A percentile compares a stretch with the other conserved stretches of the same genome.
Evolutionary conservation across 2,329 filamentous ascomycete species (phyloP).

Genomic region (Diaporthe destruens): DNA sequence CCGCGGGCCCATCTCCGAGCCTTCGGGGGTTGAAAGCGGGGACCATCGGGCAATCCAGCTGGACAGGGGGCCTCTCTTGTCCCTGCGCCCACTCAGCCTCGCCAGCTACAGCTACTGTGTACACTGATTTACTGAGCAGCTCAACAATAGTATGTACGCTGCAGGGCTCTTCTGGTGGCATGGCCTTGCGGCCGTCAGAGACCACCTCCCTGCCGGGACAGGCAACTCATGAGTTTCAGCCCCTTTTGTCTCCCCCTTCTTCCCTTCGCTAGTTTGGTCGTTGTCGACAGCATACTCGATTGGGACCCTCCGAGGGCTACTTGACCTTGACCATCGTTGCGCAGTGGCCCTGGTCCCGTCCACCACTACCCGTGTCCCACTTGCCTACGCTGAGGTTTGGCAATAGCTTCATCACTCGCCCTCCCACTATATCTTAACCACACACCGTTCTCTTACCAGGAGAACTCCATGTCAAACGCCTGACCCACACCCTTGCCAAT

Average conservation of each 20-base stretch:
- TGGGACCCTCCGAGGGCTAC: neutral
- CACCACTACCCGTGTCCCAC: neutral
- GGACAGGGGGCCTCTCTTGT: slow-evolving; percentile 14
- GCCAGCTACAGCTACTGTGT: neutral
- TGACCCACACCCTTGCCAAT: too few relatives aligned
- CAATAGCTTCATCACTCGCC: neutral
- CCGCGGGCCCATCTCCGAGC: slow-evolving; percentile 30
- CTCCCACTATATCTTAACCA: neutral
- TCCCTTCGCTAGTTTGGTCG: neutral
- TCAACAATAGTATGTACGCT: too few relatives aligned
- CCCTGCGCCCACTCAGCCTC: slow-evolving; percentile 23
- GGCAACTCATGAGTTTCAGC: slow-evolving; percentile 32
- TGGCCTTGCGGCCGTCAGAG: slow-evolving; percentile 1
- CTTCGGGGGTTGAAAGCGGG: slow-evolving; percentile 33
- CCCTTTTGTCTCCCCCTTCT: slow-evolving; percentile 22
- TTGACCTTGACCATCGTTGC: too few relatives aligned
- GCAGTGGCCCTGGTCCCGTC: neutral
- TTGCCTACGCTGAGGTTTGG: neutral
- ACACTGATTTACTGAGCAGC: neutral
- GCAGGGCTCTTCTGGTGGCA: neutral
- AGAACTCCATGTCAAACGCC: too few relatives aligned
- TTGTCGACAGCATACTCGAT: neutral
- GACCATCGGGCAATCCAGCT: slow-evolving; percentile 24
- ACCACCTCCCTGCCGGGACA: slow-evolving; percentile 25
- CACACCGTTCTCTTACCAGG: neutral